A percentile compares a stretch with the other conserved stretches of the same genome.
These are phyloP conservation scores for Komagataella phaffii DNA, from an alignment of 805 yeast species.

Conservation along the genomic window DNA sequence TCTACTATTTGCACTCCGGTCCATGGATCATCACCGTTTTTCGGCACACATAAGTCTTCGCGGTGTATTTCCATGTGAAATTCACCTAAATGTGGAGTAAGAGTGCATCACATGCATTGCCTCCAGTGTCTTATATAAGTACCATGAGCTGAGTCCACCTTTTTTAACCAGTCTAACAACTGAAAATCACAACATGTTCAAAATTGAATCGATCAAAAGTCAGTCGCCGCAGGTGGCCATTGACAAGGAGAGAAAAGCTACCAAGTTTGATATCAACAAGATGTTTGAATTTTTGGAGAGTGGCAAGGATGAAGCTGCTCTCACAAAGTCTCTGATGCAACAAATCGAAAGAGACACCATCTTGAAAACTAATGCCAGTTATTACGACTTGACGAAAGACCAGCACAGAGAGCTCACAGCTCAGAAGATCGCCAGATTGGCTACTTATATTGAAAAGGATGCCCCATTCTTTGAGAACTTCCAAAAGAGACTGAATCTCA, in stretches of 20 bases:
- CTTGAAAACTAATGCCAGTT: conserved; percentile 34
- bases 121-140: neutral
- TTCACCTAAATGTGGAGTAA: neutral
- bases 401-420: conserved; percentile 51
- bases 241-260: conserved; percentile 30
- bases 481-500: conserved; percentile 42
- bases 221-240: conserved; percentile 23
- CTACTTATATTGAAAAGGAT: conserved; percentile 40
- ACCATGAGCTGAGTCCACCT: neutral
- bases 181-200: conserved; percentile 13
- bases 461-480: conserved; percentile 28
- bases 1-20: neutral
- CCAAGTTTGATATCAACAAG: conserved; percentile 27
- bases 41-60: neutral
- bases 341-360: conserved; percentile 60
- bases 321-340: conserved; percentile 35
- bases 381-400: conserved; percentile 43
- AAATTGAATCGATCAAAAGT: conserved; percentile 15
- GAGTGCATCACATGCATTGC: neutral
- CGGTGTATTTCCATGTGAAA: neutral
- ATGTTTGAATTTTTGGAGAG: conserved; percentile 48
- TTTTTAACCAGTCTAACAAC: neutral
- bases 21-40: neutral
- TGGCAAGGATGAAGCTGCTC: conserved; percentile 26
- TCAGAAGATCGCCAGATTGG: conserved; percentile 43